These are phyloP conservation scores for Medicago lupulina DNA, from an alignment of 306 rosid genomes.

Conservation along the genomic window DNA sequence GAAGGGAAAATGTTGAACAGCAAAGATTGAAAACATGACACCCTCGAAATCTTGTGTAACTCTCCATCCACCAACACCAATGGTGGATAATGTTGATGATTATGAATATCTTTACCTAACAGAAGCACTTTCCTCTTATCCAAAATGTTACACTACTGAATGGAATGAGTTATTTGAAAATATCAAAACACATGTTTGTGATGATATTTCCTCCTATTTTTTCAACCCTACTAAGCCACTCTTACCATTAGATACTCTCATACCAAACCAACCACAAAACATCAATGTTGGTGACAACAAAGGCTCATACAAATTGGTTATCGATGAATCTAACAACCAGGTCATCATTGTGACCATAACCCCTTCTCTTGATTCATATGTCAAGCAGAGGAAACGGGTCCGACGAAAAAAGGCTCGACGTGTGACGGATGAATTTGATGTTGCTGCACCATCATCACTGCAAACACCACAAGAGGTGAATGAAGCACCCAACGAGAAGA, in stretches of 20 bases:
- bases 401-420: background rate
- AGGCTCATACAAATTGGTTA: background rate
- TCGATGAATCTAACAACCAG: background rate
- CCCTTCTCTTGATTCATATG: background rate
- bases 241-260: background rate
- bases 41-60: background rate
- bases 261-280: background rate
- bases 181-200: background rate
- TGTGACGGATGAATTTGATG: background rate
- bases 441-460: background rate
- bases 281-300: background rate
- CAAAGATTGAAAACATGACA: background rate
- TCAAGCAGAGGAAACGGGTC: background rate
- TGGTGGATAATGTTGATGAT: background rate
- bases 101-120: background rate
- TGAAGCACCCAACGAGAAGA: background rate
- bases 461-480: background rate
- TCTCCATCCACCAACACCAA: background rate
- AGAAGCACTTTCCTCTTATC: background rate
- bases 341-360: background rate
- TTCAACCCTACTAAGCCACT: background rate
- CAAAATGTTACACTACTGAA: background rate
- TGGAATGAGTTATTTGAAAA: background rate
- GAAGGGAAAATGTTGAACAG: background rate
- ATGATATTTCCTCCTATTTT: background rate